phyloP scores from a whole-genome alignment of 1,284 basidiomycete species.

The Taiwanofungus camphoratus region DNA sequence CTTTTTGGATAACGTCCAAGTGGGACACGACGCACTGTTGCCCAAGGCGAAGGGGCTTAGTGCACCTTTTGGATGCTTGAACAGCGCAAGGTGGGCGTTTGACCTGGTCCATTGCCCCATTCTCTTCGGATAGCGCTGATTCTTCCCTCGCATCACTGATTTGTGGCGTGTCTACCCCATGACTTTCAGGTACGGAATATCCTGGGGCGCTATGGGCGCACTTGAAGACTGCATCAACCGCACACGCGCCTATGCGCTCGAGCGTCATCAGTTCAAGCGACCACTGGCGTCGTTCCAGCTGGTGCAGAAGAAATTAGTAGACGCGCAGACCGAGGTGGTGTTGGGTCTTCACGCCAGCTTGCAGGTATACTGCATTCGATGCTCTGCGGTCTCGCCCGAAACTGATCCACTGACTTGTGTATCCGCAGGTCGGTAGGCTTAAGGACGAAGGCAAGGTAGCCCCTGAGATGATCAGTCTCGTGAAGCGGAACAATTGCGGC shows the following conservation, averaged over 20 bases:
- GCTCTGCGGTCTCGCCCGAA: background rate
- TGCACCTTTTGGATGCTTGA: slow-evolving; percentile 87
- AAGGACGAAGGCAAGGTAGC: slow-evolving; percentile 79
- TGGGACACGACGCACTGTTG: slow-evolving; percentile 68
- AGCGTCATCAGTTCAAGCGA: slow-evolving; percentile 84
- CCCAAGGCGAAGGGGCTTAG: slow-evolving; percentile 73
- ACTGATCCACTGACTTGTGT: background rate
- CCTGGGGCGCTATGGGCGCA: slow-evolving; percentile 92
- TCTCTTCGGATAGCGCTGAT: too few species aligned
- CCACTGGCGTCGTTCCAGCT: slow-evolving; percentile 94
- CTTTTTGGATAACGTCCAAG: slow-evolving; percentile 83
- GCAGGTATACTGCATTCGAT: slow-evolving; percentile 28
- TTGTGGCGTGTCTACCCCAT: background rate
- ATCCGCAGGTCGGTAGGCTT: slow-evolving; percentile 70
- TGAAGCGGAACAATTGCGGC: slow-evolving; percentile 96
- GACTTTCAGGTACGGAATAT: slow-evolving; percentile 68
- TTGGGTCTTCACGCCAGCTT: slow-evolving; percentile 79
- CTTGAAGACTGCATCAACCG: slow-evolving; percentile 86
- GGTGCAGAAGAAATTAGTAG: slow-evolving; percentile 94
- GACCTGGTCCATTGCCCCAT: too few species aligned
- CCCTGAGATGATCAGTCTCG: slow-evolving; percentile 91
- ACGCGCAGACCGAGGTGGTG: slow-evolving; percentile 82
- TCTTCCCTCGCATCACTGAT: background rate
- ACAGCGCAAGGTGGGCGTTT: slow-evolving; percentile 65
- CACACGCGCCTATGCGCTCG: slow-evolving; percentile 82